phyloP scores from a whole-genome alignment of 371 early-diverging fungal species.

The Dichotomocladium elegans region DNA sequence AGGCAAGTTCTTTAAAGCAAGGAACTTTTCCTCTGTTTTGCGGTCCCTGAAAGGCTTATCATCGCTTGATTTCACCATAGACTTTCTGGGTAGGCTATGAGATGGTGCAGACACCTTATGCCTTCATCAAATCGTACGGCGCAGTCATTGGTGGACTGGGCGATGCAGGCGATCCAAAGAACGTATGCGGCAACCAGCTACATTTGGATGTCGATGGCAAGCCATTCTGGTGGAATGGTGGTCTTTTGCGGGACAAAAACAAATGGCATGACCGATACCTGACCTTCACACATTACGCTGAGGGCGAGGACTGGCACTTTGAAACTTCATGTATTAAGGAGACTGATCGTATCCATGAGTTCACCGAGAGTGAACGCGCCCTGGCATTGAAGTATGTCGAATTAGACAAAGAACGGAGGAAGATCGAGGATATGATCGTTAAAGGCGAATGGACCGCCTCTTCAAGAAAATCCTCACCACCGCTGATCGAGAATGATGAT shows the following conservation, averaged over 20 bases:
- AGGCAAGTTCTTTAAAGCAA: slow-evolving; percentile 21
- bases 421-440: slow-evolving; percentile 16
- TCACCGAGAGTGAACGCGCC: slow-evolving; percentile 12
- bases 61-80: too few species aligned
- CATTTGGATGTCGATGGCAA: slow-evolving; percentile 33
- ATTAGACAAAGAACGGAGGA: slow-evolving; percentile 15
- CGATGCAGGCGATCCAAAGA: slow-evolving; percentile 31
- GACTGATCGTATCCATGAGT: slow-evolving; percentile 17
- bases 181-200: slow-evolving; percentile 54
- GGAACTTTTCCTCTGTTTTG: too few species aligned
- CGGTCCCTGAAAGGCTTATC: too few species aligned
- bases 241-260: slow-evolving; percentile 44
- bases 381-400: slow-evolving; percentile 13
- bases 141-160: slow-evolving; percentile 55
- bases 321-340: slow-evolving; percentile 30
- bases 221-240: slow-evolving; percentile 55
- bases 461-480: background rate
- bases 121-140: slow-evolving; percentile 48
- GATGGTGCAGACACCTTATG: slow-evolving; percentile 55
- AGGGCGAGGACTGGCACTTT: slow-evolving; percentile 32
- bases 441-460: slow-evolving; percentile 13
- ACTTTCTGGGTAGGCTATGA: slow-evolving; percentile 62
- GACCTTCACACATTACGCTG: slow-evolving; percentile 27
- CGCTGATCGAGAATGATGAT: background rate
- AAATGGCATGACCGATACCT: slow-evolving; percentile 24